Evolutionary conservation across 1,139 yeast species (phyloP).

Genomic region (Arxiozyma slooffiae): DNA sequence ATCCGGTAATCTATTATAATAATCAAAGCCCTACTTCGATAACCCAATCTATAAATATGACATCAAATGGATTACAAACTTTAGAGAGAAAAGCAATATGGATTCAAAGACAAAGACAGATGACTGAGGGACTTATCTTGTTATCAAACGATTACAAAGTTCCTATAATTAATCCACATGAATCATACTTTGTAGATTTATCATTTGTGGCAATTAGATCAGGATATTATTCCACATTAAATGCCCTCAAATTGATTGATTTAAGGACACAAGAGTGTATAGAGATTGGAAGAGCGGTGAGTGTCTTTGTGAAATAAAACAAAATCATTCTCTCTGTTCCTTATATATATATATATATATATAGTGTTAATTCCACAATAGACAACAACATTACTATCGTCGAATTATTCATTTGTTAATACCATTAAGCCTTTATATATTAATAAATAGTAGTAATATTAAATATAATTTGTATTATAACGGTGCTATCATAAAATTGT

Average conservation of each 20-base stretch:
- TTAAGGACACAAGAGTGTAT: constrained; percentile 24
- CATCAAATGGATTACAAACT: neutral
- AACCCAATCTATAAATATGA: neutral
- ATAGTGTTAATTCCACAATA: neutral
- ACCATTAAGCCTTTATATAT: no score
- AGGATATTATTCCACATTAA: constrained; percentile 26
- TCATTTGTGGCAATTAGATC: constrained; percentile 25
- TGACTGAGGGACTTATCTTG: constrained; percentile 26
- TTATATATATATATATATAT: no score
- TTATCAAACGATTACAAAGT: constrained; percentile 29
- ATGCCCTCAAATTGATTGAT: constrained; percentile 28
- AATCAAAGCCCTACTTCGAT: constrained; percentile 10
- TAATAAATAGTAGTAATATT: no score
- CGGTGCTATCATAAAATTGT: no score
- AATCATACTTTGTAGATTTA: constrained; percentile 24
- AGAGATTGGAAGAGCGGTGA: constrained; percentile 25
- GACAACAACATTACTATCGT: neutral
- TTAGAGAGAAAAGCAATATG: constrained; percentile 12
- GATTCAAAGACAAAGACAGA: constrained; percentile 16
- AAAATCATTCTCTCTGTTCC: neutral
- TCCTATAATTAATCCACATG: constrained; percentile 24
- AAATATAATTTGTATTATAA: no score
- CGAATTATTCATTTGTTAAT: neutral
- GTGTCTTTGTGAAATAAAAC: constrained; percentile 16
- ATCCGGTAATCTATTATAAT: constrained; percentile 23